Conservation (phyloP, 768 basidiomycete genomes). For the Mrakia frigida region DNA sequence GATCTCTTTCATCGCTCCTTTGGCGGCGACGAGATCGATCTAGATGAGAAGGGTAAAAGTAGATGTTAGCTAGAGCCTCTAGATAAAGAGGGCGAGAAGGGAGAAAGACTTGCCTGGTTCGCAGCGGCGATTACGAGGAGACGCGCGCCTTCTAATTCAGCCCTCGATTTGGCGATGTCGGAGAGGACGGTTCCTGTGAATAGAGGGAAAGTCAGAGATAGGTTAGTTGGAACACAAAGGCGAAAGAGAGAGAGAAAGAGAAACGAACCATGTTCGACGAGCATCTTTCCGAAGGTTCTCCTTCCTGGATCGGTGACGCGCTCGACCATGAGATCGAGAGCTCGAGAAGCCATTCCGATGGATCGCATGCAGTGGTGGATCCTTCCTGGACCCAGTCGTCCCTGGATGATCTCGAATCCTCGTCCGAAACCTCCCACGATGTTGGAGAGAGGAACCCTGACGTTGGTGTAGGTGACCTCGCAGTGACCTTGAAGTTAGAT, state of each 20-base stretch:
- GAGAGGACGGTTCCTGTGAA: slow-evolving; percentile 71
- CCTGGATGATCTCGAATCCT: slow-evolving; percentile 97
- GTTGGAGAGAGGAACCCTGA: slow-evolving; percentile 76
- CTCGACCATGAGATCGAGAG: slow-evolving; percentile 79
- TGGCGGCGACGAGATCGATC: slow-evolving; percentile 87
- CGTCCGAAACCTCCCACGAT: slow-evolving; percentile 73
- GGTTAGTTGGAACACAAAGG: neutral
- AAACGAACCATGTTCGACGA: slow-evolving; percentile 79
- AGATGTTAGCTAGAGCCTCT: neutral
- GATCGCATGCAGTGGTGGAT: slow-evolving; percentile 97
- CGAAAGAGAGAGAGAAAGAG: neutral
- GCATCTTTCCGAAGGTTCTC: slow-evolving; percentile 88
- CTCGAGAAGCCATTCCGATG: slow-evolving; percentile 77
- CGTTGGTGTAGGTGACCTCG: slow-evolving; percentile 90
- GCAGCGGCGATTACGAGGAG: slow-evolving; percentile 90
- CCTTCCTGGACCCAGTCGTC: slow-evolving; percentile 90
- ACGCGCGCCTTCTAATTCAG: slow-evolving; percentile 83
- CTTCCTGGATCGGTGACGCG: slow-evolving; percentile 86
- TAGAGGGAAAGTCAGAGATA: neutral
- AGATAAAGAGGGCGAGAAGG: neutral
- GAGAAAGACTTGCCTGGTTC: slow-evolving; percentile 54
- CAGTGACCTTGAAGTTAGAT: slow-evolving; percentile 81
- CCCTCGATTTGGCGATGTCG: slow-evolving; percentile 85
- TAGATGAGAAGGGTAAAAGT: slow-evolving; percentile 39
- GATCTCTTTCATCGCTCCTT: slow-evolving; percentile 94